Conservation (phyloP, 1,139 yeast genomes). For the Protomyces arabidopsidicola region DNA sequence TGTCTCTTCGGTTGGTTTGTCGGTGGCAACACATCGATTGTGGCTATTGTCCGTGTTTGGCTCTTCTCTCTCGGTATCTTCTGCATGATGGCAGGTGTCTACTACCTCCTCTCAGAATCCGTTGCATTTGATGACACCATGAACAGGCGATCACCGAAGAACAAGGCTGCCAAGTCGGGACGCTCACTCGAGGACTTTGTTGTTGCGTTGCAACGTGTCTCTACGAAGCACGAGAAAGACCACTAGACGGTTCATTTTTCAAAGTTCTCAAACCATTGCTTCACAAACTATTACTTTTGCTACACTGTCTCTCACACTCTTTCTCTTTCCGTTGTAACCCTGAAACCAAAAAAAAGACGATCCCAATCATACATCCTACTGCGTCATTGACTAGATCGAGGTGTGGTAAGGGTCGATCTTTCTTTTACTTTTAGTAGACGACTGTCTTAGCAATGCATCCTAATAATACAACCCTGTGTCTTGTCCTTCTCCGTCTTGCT, state of each 20-base stretch:
- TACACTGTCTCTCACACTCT: neutral
- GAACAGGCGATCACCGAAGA: conserved; percentile 77
- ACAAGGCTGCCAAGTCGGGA: conserved; percentile 51
- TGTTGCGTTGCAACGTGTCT: conserved; percentile 96
- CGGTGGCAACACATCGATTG: conserved; percentile 64
- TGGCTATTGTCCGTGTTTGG: conserved; percentile 65
- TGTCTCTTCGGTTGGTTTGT: conserved; percentile 69
- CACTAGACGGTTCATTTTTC: conserved; percentile 33
- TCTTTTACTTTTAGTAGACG: neutral
- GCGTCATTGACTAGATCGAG: neutral
- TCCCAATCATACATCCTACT: too few relatives aligned
- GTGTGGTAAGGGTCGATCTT: neutral
- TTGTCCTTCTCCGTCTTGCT: neutral
- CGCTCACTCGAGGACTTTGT: conserved; percentile 93
- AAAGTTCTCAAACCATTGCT: neutral
- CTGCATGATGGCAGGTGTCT: conserved; percentile 66
- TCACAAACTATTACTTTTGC: neutral
- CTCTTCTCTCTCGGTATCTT: conserved; percentile 65
- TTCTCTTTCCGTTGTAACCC: neutral
- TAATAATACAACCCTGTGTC: neutral
- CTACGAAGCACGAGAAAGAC: conserved; percentile 87
- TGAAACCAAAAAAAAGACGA: too few relatives aligned
- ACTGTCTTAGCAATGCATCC: neutral
- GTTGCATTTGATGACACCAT: conserved; percentile 84
- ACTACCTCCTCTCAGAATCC: conserved; percentile 71